Evolutionary conservation across 2,329 filamentous ascomycete genomes (phyloP), one percentile per base, ranked within the genome.

Genomic region (Verticillium isaacii): DNA sequence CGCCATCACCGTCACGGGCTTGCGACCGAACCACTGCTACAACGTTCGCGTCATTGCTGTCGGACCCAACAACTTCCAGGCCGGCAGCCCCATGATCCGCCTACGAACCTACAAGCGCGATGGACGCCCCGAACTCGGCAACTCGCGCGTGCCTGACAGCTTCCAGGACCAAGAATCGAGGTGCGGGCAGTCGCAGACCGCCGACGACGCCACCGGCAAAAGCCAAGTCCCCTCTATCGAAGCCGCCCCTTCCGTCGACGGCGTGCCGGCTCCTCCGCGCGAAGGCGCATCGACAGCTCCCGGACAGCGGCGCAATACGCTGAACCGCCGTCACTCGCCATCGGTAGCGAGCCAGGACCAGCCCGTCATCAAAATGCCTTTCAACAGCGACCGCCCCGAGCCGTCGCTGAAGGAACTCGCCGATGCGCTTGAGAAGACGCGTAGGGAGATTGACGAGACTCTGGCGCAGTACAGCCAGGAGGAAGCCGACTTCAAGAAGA

Each of bases 21-120:
- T 99, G 8, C 89, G 90, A 68, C 93, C 95, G 0, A 88, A 90
- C 66, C 91, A 91, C 69, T 96, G 93, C 70, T 98, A 98, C 77
- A 96, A 96, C 66, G 89, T 99, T 32, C 89, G 94, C 63, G 92
- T 98, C 60, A 91, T 97, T 67, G 92, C 94, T 45, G 90, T 97
- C 60, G 96, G 94, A 57, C 86, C 89, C 34, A 92, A 93, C 68
- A 96, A 95, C 74, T 98, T 98, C 70, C 92, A 96, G 71, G 92
- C 93, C 0, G 90, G 92, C 41, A 97, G 95, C 73, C 84, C 87
- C 5, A 87, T 96, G 41, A 88, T 98, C 66, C 90, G 95, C 60
- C 81, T 99, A 60, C 86, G 90, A 68, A 98, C 95, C 56, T 88
- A 85, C 73, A 84, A 80, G 71, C 82, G 79, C 67, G 87, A 89